Evolutionary conservation across 2,329 filamentous ascomycete species (phyloP).

Genomic region (Sphaerulina musiva): DNA sequence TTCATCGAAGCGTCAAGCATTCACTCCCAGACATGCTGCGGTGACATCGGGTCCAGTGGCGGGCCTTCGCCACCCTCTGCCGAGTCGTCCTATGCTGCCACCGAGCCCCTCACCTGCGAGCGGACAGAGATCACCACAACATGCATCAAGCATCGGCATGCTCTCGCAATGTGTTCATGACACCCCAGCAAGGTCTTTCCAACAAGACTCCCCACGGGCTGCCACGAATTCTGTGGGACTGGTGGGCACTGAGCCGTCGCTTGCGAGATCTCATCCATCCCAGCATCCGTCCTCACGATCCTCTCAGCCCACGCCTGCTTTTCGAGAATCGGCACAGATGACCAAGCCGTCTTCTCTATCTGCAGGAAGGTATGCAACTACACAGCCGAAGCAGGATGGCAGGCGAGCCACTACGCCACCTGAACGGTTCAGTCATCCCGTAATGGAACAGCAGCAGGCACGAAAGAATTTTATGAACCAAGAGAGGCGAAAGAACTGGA

Average conservation of each 20-base stretch:
- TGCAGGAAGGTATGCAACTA: neutral
- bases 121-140: neutral
- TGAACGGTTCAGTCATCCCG: neutral
- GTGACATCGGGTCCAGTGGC: neutral
- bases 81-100: neutral
- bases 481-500: conserved; percentile 1
- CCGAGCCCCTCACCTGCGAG: neutral
- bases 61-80: neutral
- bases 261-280: neutral
- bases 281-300: neutral
- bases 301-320: neutral
- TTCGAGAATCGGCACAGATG: neutral
- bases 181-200: neutral
- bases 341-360: neutral
- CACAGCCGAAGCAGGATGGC: neutral
- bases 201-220: neutral
- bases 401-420: neutral
- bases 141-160: neutral
- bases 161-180: neutral
- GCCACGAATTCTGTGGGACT: neutral
- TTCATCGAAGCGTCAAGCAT: neutral
- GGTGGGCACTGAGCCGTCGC: neutral
- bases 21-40: neutral
- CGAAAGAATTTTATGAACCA: conserved; percentile 3
- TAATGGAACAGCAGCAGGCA: conserved; percentile 1